phyloP scores from a whole-genome alignment of 331 rosid species.

The Cucumis variabilis region DNA sequence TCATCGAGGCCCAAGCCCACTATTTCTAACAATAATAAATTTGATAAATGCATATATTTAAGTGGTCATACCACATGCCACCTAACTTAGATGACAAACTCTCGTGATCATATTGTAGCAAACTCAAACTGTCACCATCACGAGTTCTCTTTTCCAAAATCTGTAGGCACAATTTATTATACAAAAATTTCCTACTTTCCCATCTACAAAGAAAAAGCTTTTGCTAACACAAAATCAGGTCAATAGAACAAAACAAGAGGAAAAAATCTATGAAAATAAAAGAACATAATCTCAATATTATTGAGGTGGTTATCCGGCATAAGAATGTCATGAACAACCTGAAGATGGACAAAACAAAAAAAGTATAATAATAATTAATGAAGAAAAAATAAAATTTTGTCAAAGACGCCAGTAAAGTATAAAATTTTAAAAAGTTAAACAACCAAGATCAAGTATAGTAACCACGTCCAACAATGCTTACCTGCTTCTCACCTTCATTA shows the following conservation, averaged over 20 bases:
- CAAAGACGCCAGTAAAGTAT: background rate
- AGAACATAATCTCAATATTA: background rate
- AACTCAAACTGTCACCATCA: background rate
- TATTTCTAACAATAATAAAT: no score
- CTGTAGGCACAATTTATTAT: background rate
- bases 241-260: background rate
- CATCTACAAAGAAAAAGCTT: background rate
- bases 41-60: background rate
- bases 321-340: background rate
- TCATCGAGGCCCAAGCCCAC: no score
- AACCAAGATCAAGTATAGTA: slow-evolving; percentile 33
- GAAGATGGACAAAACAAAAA: background rate
- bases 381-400: background rate
- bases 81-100: background rate
- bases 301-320: background rate
- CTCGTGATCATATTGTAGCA: background rate
- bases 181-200: background rate
- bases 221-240: background rate
- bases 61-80: background rate
- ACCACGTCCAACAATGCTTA: slow-evolving; percentile 39
- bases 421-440: background rate
- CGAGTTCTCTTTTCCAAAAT: background rate
- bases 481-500: slow-evolving; percentile 68
- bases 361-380: background rate
- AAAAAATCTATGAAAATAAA: background rate